phyloP scores from a whole-genome alignment of 1,139 yeast genomes.

The Pneumocystis jirovecii region DNA sequence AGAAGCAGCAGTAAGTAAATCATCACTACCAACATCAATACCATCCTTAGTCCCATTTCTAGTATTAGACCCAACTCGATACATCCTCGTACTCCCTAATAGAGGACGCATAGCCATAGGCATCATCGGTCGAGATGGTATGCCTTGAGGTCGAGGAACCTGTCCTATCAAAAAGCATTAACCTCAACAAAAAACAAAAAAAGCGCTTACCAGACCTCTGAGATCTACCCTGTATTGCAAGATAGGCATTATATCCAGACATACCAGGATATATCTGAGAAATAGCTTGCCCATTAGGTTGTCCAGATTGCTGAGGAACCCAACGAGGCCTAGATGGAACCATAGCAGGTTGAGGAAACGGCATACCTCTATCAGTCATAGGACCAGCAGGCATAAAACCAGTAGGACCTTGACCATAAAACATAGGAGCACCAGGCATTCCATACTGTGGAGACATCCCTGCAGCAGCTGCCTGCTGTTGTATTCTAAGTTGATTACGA shows the following conservation, averaged over 20 bases:
- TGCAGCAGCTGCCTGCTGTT: constrained; percentile 58
- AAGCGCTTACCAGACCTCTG: constrained; percentile 2
- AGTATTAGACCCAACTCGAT: constrained; percentile 8
- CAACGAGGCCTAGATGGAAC: constrained; percentile 25
- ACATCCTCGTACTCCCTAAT: constrained; percentile 1
- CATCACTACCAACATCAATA: constrained; percentile 3
- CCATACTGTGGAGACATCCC: constrained; percentile 77
- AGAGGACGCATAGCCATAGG: constrained; percentile 9
- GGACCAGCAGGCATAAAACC: constrained; percentile 71
- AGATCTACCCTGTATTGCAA: constrained; percentile 10
- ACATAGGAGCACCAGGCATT: constrained; percentile 43
- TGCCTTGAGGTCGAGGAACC: constrained; percentile 43
- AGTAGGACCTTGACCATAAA: constrained; percentile 45
- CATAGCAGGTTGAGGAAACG: constrained; percentile 50
- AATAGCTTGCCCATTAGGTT: not conserved
- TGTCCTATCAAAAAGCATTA: not conserved
- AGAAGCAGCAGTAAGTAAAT: constrained; percentile 22
- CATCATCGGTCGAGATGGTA: constrained; percentile 24
- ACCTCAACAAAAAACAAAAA: not conserved
- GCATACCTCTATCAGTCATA: constrained; percentile 28
- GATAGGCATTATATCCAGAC: constrained; percentile 4
- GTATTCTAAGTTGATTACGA: constrained; percentile 96
- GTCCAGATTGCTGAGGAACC: constrained; percentile 2
- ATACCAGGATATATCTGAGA: constrained; percentile 6
- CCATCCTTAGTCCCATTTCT: constrained; percentile 6